Evolutionary conservation across 345 rosid genomes (phyloP).

Genomic region (Eucalyptus cloeziana): DNA sequence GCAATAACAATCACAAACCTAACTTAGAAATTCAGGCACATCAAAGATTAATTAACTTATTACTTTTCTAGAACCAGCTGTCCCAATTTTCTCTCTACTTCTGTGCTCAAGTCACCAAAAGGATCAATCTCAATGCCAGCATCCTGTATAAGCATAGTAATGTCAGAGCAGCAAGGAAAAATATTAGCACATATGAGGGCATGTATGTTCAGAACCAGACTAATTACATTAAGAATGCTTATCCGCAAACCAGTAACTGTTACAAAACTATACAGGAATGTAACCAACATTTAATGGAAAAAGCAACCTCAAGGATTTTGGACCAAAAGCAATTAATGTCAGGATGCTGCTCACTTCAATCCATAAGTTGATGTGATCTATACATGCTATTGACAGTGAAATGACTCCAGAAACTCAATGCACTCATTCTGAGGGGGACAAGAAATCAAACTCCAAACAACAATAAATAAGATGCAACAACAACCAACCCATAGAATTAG

Average conservation of each 20-base stretch:
- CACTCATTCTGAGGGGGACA: neutral
- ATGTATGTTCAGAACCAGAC: neutral
- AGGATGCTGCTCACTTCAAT: neutral
- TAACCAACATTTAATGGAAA: neutral
- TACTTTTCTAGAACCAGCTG: constrained; percentile 84
- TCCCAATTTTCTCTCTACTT: constrained; percentile 82
- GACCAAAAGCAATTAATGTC: neutral
- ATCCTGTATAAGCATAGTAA: constrained; percentile 34
- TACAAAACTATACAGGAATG: neutral
- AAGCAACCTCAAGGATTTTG: neutral
- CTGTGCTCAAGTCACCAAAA: constrained; percentile 79
- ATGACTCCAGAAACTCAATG: neutral
- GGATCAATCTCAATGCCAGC: constrained; percentile 88
- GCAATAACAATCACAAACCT: neutral
- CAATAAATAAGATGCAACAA: neutral
- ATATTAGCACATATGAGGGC: neutral
- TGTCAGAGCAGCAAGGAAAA: neutral
- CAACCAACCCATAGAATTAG: neutral
- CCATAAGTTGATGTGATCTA: neutral
- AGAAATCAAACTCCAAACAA: neutral
- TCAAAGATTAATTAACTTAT: neutral
- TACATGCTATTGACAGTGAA: neutral
- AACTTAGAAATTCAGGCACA: neutral
- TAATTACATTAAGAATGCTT: neutral
- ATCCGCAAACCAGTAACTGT: neutral